Evolutionary conservation across 2,329 filamentous ascomycete genomes (phyloP), one percentile per base, ranked within the genome.

Genomic region (Venturia pyrina): DNA sequence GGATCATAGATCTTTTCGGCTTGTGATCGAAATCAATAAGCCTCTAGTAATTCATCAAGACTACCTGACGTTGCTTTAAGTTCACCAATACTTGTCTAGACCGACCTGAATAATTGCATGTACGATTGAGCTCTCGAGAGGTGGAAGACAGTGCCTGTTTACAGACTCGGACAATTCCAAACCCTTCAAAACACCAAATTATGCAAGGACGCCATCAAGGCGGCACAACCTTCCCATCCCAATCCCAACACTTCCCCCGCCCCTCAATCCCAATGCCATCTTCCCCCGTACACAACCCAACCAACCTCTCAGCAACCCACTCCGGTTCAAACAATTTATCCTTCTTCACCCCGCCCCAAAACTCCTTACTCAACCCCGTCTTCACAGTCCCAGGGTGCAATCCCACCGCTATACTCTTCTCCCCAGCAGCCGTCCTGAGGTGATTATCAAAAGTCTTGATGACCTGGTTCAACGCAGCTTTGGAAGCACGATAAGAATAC

Each of bases 311-410:
- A 0, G 85, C 89, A 24, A 88, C 86, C 71, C 83, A 87, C 68
- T 87, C 86, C 0, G 85, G 80, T 67, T 81, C 84, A 70, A 93
- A 87, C 69, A 95, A 76, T 75, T 87, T 86, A 69, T 83, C 80
- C 59, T 80, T 76, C 71, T 80, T 80, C 53, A 89, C 86, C 50
- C 80, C 84, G 0, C 72, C 79, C 90, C 89, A 93, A 72, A 90
- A 95, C 56, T 86, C 86, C 71, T 80, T 82, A 68, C 87, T 91
- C 68, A 96, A 77, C 11, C 83, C 87, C 63, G 90, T 95, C 78
- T 83, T 87, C 62, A 95, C 90, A 0, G 90, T 95, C 2, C 91
- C 90, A 0, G 91, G 91, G 75, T 95, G 91, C 72, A 95, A 82
- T 11, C 83, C 83, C 13, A 96, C 77, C 0, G 86, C 85, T 69